These are phyloP conservation scores for Zoysia japonica DNA, from an alignment of 176 grass and related monocot species.

Conservation along the genomic window DNA sequence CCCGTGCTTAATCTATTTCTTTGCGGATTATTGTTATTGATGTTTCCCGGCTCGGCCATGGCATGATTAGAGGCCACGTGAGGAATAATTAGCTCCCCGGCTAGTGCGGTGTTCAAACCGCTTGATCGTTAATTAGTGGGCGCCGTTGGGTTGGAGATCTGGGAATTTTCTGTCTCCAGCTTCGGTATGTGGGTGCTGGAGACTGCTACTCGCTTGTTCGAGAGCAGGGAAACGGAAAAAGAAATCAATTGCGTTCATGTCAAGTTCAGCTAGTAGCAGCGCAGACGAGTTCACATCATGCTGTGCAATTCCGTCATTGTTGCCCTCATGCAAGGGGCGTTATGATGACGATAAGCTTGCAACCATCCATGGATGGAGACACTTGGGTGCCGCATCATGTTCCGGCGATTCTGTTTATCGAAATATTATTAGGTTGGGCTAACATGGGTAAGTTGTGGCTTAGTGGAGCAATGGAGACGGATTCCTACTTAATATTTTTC, in stretches of 20 bases:
- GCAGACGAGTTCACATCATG: slow-evolving; percentile 43
- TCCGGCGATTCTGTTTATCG: slow-evolving; percentile 24
- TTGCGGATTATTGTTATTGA: slow-evolving; percentile 20
- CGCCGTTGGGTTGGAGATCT: slow-evolving; percentile 26
- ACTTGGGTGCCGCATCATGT: slow-evolving; percentile 17
- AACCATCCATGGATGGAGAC: slow-evolving; percentile 35
- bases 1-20: slow-evolving; percentile 24
- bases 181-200: slow-evolving; percentile 13
- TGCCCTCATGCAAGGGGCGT: slow-evolving; percentile 31
- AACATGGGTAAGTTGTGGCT: no score
- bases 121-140: slow-evolving; percentile 25
- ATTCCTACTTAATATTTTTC: no score
- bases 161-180: slow-evolving; percentile 33
- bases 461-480: no score
- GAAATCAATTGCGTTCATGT: not conserved
- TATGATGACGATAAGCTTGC: not conserved
- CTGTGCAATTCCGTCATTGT: slow-evolving; percentile 32
- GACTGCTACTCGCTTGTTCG: not conserved
- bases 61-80: slow-evolving; percentile 49
- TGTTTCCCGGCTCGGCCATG: no score
- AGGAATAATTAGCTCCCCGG: slow-evolving; percentile 37
- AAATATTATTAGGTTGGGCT: not conserved
- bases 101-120: slow-evolving; percentile 44
- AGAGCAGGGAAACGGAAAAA: no score
- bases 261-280: slow-evolving; percentile 29